A percentile compares a stretch with the other conserved stretches of the same genome.
Conservation (phyloP, 202 grass and related monocot species). For the Zoysia matrella region DNA sequence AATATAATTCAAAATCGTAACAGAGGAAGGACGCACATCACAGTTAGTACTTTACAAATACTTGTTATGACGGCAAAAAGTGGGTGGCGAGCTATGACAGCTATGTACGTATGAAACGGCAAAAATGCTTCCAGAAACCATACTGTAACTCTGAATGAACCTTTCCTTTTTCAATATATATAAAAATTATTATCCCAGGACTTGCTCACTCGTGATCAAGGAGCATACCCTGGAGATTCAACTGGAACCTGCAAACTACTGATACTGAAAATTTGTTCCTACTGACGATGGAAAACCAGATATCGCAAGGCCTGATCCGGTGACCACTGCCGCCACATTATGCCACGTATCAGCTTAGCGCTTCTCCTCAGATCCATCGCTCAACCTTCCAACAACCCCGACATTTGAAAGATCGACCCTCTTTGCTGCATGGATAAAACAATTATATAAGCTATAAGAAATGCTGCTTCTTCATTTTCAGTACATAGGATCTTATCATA, state of each 20-base stretch:
- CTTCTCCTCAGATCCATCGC: slow-evolving; percentile 20
- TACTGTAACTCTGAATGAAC: slow-evolving; percentile 8
- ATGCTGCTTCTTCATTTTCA: neutral
- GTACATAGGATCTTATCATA: neutral
- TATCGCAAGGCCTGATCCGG: slow-evolving; percentile 17
- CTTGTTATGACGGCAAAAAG: neutral
- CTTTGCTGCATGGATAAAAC: slow-evolving; percentile 40
- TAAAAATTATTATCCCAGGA: neutral
- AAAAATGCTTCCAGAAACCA: neutral
- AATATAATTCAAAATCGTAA: neutral
- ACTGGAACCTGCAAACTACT: slow-evolving; percentile 25
- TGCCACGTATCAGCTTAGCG: slow-evolving; percentile 31
- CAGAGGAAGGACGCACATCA: neutral
- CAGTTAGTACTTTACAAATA: neutral
- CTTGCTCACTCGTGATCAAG: neutral
- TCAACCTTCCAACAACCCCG: slow-evolving; percentile 17
- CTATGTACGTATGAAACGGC: neutral
- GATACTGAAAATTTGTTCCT: slow-evolving; percentile 38
- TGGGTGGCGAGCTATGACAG: neutral
- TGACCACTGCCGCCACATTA: neutral
- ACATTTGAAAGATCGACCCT: slow-evolving; percentile 25
- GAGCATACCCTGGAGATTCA: neutral
- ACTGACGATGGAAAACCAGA: slow-evolving; percentile 4
- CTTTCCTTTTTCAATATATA: too few species aligned
- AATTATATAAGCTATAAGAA: neutral